Percentiles rank a stretch among this genome's conserved stretches.
phyloP scores from a whole-genome alignment of 345 rosid genomes.

The Raphanus raphanistrum region DNA sequence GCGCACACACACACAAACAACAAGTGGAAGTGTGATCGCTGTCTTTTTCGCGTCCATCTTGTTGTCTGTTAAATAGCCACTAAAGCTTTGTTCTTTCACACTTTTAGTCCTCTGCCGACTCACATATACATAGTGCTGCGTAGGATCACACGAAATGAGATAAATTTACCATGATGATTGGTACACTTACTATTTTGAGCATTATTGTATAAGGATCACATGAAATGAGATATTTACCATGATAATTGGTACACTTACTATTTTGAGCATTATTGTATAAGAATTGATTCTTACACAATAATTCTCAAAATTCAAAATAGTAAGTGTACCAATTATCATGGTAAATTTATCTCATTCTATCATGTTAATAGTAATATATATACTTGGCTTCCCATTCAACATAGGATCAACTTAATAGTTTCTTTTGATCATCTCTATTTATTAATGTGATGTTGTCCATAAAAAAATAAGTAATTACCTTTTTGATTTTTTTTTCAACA shows the following conservation, averaged over 20 bases:
- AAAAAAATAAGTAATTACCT: neutral
- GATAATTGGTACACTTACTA: neutral
- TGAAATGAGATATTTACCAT: neutral
- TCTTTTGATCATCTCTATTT: no score
- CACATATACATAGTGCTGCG: neutral
- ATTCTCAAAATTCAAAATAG: no score
- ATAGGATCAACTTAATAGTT: no score
- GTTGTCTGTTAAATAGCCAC: constrained; percentile 26
- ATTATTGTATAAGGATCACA: neutral
- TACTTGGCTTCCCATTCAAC: no score
- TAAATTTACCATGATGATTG: neutral
- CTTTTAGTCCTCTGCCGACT: constrained; percentile 7
- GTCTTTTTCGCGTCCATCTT: constrained; percentile 38
- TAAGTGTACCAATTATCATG: no score
- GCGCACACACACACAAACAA: neutral
- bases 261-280: neutral
- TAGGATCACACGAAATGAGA: neutral
- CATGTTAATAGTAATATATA: no score
- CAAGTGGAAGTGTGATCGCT: constrained; percentile 33
- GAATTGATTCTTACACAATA: no score
- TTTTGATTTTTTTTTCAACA: neutral
- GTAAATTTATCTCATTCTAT: no score
- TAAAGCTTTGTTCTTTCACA: neutral
- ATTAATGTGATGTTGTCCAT: no score
- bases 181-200: neutral